Evolutionary conservation across 2,329 filamentous ascomycete genomes (phyloP).

Genomic region (Ophiocordyceps unilateralis): DNA sequence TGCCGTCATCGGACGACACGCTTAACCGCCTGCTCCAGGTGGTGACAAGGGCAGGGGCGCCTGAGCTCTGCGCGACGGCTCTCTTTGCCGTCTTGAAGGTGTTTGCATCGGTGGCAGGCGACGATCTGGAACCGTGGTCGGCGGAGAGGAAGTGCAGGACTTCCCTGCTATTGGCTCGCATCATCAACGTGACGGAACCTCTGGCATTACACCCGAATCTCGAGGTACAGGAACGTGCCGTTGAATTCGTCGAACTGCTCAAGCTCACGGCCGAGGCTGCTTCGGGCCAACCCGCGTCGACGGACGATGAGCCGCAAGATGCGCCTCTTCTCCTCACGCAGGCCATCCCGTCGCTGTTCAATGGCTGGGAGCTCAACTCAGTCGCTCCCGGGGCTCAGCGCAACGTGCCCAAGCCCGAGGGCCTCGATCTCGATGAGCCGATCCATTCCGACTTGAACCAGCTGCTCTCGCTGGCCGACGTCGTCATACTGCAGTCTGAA

Average conservation of each 20-base stretch:
- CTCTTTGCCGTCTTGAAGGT: constrained; percentile 78
- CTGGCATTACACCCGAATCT: constrained; percentile 68
- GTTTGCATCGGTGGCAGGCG: constrained; percentile 53
- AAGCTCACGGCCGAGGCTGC: constrained; percentile 73
- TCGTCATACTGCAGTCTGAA: constrained; percentile 27
- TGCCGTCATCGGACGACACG: constrained; percentile 53
- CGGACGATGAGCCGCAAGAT: constrained; percentile 38
- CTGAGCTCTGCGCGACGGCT: constrained; percentile 58
- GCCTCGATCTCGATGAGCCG: constrained; percentile 61
- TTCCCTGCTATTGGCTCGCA: constrained; percentile 61
- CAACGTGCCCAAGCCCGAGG: constrained; percentile 66
- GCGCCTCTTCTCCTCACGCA: constrained; percentile 75
- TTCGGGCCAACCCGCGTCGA: constrained; percentile 43
- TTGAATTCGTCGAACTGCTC: constrained; percentile 81
- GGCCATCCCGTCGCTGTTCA: constrained; percentile 76
- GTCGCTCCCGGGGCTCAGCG: constrained; percentile 68
- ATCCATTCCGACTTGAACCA: constrained; percentile 60
- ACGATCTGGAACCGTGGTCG: constrained; percentile 51
- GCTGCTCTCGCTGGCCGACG: constrained; percentile 45
- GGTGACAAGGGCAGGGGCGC: constrained; percentile 35
- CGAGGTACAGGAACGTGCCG: constrained; percentile 87
- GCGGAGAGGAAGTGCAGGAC: constrained; percentile 55
- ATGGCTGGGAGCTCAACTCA: constrained; percentile 77
- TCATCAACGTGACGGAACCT: constrained; percentile 67
- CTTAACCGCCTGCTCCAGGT: constrained; percentile 59